Base-by-base conservation (phyloP, 768 basidiomycete species). In the Trametes maxima region DNA sequence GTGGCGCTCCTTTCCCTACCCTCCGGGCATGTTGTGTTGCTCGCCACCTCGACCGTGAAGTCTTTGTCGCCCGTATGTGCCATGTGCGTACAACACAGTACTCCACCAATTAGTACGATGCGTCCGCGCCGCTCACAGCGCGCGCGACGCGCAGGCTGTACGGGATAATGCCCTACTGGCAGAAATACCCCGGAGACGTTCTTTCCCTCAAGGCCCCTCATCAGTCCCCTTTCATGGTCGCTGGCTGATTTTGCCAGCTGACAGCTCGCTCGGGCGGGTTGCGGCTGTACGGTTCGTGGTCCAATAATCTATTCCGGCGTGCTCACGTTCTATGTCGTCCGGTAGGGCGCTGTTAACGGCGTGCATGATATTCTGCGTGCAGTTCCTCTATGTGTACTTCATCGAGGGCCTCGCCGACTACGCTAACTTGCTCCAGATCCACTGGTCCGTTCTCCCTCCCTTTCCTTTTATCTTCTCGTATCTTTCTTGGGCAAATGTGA, bases 121-220 rank as follows among this genome's bases (percentile, higher is more conserved):
- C 16, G 19, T n/a, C 16, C 33, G 33, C 33, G 10, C 14, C 10
- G 42, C 19, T 28, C 14, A n/a, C n/a, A n/a, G n/a, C n/a, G n/a
- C n/a, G n/a, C n/a, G n/a, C 13, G 19, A 5, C 17, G 8, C 10
- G 5, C 33, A 62, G 60, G 19, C 36, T 62, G 22, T 57, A 57
- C 25, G 60, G 60, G 14, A 52, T 62, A 21, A 62, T 62, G 13
- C 57, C n/a, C n/a, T n/a, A 62, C 61, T 62, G 17, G 28, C 61
- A 62, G n/a, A 53, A 55, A 17, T 57, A 62, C 37, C 50, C 56
- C 1, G 42, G 53, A 19, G 61, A 57, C 37, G 14, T 28, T 3
- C 25, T 10, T 8, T 17, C 50, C 3, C 45, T 57, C 12, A 53
- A 47, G n/a, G 21, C 45, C 22, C 36, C 51, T 62, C 21, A 55